Evolutionary conservation across 2,329 filamentous ascomycete genomes (phyloP), one percentile per base, ranked within the genome.

Genomic region (Fusarium lyarnte): DNA sequence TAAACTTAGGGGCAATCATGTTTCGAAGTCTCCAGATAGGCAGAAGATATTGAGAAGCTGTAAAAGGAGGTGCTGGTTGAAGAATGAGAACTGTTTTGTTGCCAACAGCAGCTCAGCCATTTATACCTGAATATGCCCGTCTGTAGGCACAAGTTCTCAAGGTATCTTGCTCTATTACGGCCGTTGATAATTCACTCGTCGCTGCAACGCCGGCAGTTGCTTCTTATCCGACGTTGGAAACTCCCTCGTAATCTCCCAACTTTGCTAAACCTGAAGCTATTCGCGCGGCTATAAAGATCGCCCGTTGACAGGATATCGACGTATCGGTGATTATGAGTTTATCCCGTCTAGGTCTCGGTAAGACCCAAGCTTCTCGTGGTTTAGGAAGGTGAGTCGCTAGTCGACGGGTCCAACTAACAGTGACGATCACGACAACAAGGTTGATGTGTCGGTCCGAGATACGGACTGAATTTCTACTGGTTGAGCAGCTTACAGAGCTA

Each of bases 71-170:
- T n/a, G 11, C 0, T 27, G 17, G 19, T 2, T 39, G 25, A 13
- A 5, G 19, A 29, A 0, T 5, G 11, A 19, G 9, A 33, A 7
- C 0, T 1, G 0, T 17, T 8, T 4, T 9, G 11, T 21, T 21
- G 12, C 7, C 52, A 45, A 33, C 38, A 19, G 12, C 17, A 21
- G 4, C 16, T 12, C 6, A 21, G 1, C 14, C 2, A 5, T 55
- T 55, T 55, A 55, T 55, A 55, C 27, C 3, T 29, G 27, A 29
- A 29, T 29, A 29, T 29, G 27, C 9, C 27, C 27, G 27, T 6
- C 27, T 29, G 9, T 9, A 29, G 9, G 27, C 27, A 8, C 8
- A 29, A 29, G 7, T 29, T 29, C 2, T 25, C n/a, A 19, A 35
- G 8, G 1, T 10, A 10, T 25, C 14, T 9, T 2, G 10, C 19